Evolutionary conservation across 129 eudicot species (phyloP), one percentile per base, ranked within the genome.

Genomic region (Helichrysum umbraculigerum): DNA sequence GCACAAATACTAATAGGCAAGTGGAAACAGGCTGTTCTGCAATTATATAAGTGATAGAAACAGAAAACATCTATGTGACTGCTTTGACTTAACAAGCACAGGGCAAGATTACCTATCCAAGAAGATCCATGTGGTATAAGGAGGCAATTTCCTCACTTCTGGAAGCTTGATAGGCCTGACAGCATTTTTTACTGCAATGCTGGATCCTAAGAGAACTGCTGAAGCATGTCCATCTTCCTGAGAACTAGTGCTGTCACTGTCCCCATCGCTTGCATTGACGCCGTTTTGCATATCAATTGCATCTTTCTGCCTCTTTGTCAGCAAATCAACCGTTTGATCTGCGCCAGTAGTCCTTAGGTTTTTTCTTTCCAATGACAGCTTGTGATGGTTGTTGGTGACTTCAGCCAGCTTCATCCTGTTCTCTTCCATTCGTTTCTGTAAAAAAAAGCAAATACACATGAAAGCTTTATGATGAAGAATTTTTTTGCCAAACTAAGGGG

Each of bases 241-340:
- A 19, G 97, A 87, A 77, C 86, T 82, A 77, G 62, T 74, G 71
- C 90, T 82, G 54, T 82, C 92, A 66, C 77, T 71, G 72, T 87
- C 97, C 64, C 76, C 87, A 60, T 81, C 80, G 69, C 85, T 82
- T 34, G 77, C 80, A 70, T 85, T 87, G 44, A 94, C 85, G n/a
- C 92, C 93, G 7, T 90, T 87, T 80, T 91, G 97, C 96, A 84
- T 87, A 80, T 91, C 92, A 34, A 89, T 84, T 54, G 96, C 98
- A 81, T 89, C 96, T 78, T 84, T 91, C 74, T 88, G 96, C 80
- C 98, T 83, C 85, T 87, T 94, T 50, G 89, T 76, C 66, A 94
- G 69, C 66, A 89, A 74, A 62, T 85, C 90, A 60, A 76, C 74
- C 57, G 76, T 80, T 56, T 70, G 72, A 76, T 73, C 82, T 65